Percentiles rank a stretch among this genome's conserved stretches.
phyloP scores from a whole-genome alignment of 2,329 filamentous ascomycete genomes.

The Hypoxylon sp. region DNA sequence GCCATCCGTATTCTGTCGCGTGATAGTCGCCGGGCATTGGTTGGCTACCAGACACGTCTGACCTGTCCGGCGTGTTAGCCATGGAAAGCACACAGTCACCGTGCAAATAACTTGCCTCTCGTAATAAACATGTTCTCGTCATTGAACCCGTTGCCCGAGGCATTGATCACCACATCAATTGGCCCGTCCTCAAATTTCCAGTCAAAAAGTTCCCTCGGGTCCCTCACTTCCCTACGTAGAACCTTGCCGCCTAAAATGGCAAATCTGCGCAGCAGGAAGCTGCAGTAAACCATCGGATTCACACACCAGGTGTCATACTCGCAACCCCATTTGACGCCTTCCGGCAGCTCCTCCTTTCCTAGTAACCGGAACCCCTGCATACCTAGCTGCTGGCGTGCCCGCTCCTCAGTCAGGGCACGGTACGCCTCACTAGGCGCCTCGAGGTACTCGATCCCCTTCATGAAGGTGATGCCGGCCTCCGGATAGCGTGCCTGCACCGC shows the following conservation, averaged over 20 bases:
- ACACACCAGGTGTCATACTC: slow-evolving; percentile 70
- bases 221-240: slow-evolving; percentile 55
- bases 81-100: not conserved
- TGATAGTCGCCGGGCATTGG: slow-evolving; percentile 60
- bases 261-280: slow-evolving; percentile 62
- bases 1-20: slow-evolving; percentile 73
- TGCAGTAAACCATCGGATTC: slow-evolving; percentile 69
- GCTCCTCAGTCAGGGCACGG: slow-evolving; percentile 53
- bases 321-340: slow-evolving; percentile 61
- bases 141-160: slow-evolving; percentile 62
- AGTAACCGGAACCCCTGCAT: slow-evolving; percentile 59
- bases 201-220: slow-evolving; percentile 58
- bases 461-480: slow-evolving; percentile 64
- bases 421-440: slow-evolving; percentile 63
- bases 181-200: slow-evolving; percentile 49
- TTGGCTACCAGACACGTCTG: slow-evolving; percentile 64
- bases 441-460: slow-evolving; percentile 67
- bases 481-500: slow-evolving; percentile 51
- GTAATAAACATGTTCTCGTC: slow-evolving; percentile 61
- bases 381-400: slow-evolving; percentile 52
- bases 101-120: slow-evolving; percentile 53
- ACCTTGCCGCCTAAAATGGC: slow-evolving; percentile 57
- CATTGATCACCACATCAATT: slow-evolving; percentile 60
- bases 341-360: slow-evolving; percentile 57
- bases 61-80: slow-evolving; percentile 50